phyloP scores from a whole-genome alignment of 495 filamentous ascomycete genomes.

The Neurospora sp. region DNA sequence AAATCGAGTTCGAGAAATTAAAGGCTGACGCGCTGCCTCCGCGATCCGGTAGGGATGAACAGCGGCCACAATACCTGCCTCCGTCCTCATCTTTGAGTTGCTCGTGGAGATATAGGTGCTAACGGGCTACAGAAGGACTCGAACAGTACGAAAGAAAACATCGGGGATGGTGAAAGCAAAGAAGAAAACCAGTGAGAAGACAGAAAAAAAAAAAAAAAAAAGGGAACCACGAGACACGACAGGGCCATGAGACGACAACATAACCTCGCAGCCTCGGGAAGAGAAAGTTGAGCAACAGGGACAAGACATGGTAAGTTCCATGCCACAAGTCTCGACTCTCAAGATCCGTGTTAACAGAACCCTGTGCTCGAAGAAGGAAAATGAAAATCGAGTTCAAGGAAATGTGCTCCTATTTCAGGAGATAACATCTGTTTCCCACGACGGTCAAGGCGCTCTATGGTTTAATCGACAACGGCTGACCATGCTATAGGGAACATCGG shows the following conservation, averaged over 20 bases:
- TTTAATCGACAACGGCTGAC: background rate
- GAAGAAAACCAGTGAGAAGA: background rate
- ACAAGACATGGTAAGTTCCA: background rate
- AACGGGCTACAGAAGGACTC: background rate
- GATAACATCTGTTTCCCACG: accelerated
- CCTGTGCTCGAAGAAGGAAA: no score
- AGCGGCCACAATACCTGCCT: background rate
- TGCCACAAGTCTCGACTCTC: accelerated
- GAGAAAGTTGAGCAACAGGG: background rate
- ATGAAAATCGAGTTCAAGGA: background rate
- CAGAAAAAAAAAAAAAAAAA: background rate
- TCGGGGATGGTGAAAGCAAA: background rate
- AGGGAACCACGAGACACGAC: background rate
- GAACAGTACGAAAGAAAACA: background rate
- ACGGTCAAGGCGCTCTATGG: background rate
- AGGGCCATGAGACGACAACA: background rate
- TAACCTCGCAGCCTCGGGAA: background rate
- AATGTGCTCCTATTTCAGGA: background rate
- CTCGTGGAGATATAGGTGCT: background rate
- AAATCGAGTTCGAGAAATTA: background rate
- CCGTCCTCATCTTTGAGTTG: background rate
- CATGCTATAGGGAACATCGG: background rate
- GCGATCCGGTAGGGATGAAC: background rate
- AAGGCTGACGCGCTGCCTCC: no score
- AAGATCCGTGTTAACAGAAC: background rate